Evolutionary conservation across 495 filamentous ascomycete genomes (phyloP), one percentile per base, ranked within the genome.

Genomic region (Daldinia grandis): DNA sequence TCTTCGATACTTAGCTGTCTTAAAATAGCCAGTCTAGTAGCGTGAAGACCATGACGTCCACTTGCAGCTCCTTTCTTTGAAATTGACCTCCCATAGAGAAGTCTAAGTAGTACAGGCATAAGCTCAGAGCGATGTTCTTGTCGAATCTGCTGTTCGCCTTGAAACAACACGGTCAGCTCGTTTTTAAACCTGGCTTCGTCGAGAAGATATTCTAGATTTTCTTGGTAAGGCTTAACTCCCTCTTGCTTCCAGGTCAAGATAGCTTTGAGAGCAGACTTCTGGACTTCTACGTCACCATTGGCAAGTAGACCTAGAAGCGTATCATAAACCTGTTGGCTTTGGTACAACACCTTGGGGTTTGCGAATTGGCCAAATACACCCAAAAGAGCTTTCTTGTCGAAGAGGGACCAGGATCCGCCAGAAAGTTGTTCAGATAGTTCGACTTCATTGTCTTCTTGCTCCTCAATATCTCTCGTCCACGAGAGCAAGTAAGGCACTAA

Each of bases 161-260:
- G 92, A 54, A 98, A 87, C 61, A 98, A 91, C 1, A 93, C 87
- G 0, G 93, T 87, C 14, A 98, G 86, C 78, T 98, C 93, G 73
- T 98, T 96, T 72, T 92, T 90, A 80, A 98, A 98, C 49, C 92
- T 84, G 3, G 92, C 87, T 65, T 98, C 95, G 71, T 99, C 96
- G 14, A 98, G 84, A 4, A 99, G 84, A 68, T 95, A 95, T 38
- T 92, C 85, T 7, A 99, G 83, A 67, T 93, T 91, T 71, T 97
- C 94, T 66, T 94, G 87, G 74, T 97, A 98, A 3, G 89, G 88
- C 50, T 84, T 84, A 53, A 99, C 83, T 17, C 84, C 87, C 2
- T 90, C 82, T 37, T 87, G 84, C 76, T 97, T 98, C 95, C 95
- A 98, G 0, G 93, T 88, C 49, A 95, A 85, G 21, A 99, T 87